Conservation (phyloP, 2,329 filamentous ascomycete species). For the Ilyonectria robusta region DNA sequence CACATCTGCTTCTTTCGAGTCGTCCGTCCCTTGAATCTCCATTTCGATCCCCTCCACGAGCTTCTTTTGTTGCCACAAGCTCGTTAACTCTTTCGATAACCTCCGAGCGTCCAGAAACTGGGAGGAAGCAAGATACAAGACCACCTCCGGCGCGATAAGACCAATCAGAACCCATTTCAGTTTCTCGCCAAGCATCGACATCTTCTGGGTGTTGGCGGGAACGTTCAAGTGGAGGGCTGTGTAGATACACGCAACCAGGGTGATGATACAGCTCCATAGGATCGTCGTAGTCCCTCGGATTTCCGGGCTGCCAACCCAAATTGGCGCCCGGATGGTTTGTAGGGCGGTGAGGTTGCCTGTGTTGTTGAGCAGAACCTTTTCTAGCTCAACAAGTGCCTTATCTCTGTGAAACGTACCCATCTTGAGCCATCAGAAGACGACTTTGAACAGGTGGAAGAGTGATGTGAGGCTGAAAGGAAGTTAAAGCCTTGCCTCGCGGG, state of each 20-base stretch:
- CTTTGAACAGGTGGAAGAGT: background rate
- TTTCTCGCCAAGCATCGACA: conserved; percentile 35
- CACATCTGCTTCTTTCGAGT: background rate
- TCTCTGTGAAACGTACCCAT: conserved; percentile 6
- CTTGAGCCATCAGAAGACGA: background rate
- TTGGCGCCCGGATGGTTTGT: background rate
- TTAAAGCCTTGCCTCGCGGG: background rate
- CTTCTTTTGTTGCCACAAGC: conserved; percentile 10
- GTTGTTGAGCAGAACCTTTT: conserved; percentile 7
- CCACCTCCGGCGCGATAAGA: conserved; percentile 51
- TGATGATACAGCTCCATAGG: conserved; percentile 52
- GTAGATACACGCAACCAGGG: conserved; percentile 54
- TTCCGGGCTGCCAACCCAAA: conserved; percentile 31
- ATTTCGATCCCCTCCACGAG: conserved; percentile 1
- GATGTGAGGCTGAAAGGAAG: background rate
- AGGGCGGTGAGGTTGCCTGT: conserved; percentile 16
- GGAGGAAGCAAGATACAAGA: conserved; percentile 45
- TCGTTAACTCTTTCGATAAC: conserved; percentile 9
- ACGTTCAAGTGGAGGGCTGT: conserved; percentile 56
- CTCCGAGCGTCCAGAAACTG: conserved; percentile 31
- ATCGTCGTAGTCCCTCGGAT: conserved; percentile 51
- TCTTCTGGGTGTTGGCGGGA: conserved; percentile 33
- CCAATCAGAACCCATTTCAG: conserved; percentile 49
- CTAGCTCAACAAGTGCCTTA: conserved; percentile 11
- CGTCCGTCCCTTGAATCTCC: conserved; percentile 22